Evolutionary conservation across 441 rosid genomes (phyloP), one percentile per base, ranked within the genome.

Genomic region (Erysimum pusillum): DNA sequence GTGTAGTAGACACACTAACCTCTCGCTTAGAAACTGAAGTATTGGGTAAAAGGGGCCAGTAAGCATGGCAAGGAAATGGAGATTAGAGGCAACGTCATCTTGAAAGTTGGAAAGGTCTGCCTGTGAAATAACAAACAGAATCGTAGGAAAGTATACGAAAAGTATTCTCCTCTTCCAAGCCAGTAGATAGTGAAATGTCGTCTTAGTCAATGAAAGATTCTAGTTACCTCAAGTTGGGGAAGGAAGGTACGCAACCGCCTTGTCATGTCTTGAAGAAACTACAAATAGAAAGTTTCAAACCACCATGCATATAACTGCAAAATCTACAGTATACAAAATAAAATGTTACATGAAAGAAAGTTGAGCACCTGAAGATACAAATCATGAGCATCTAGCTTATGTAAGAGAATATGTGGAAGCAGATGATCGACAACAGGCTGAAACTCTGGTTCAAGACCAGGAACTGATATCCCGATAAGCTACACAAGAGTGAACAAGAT

Each of bases 191-290:
- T 49, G 39, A 49, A 45, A 65, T 2, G 6, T 15, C 22, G 15
- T 49, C 8, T 31, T 48, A 10, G 15, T 51, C n/a, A 67, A 48
- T n/a, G 59, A 79, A 65, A 34, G 51, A 70, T 59, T 39, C 57
- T 68, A 73, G 68, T 69, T 85, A 92, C 97, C 96, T 92, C 97
- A 69, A 92, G 90, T 82, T 90, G 96, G 69, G 97, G 94, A 85
- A 92, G 90, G 86, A 92, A 92, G 57, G 80, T 79, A 76, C 68
- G 85, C 87, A 92, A 81, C 60, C 89, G 85, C 69, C 81, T 80
- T 66, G 94, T 83, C 85, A 90, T 86, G 83, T 90, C 92, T 92
- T 90, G 91, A 83, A 92, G 91, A 80, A 92, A 86, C 97, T 90
- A 81, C 77, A 87, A 80, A 83, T 75, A 86, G 81, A 59, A 54